Base-by-base conservation (phyloP, 1,139 yeast genomes). In the Lodderomyces margitis region DNA sequence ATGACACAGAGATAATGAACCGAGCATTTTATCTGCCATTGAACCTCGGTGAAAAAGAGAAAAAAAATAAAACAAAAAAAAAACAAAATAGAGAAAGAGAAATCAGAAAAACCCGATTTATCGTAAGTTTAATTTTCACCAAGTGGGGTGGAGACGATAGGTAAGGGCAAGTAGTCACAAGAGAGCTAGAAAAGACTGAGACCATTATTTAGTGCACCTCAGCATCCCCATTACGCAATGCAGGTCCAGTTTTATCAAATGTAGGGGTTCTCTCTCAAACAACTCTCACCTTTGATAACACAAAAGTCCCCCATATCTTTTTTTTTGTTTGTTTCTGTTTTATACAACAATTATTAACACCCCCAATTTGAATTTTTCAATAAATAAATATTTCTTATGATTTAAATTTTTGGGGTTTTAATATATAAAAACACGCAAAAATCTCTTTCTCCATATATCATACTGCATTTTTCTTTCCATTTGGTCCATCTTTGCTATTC, bases 11-110 rank as follows among this genome's bases (percentile, higher is more conserved):
- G 16, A 15, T 9, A 28, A 28, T 28, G 19, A 28, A 15, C 32
- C 32, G 32, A 28, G 32, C 32, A 28, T 9, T 15, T 8, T 8
- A 5, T 4, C 5, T 3, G 3, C 15, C 3, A 15, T 28, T 14
- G 25, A 28, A 28, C 32, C 32, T 28, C 32, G 32, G 32, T 28
- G 32, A 28, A 28, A 28, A 15, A 28, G 11, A 15, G 12, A 15
- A 28, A 15, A 7, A 28, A 14, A 27, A 14, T 15, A 28, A 15
- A 15, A 28, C 19, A 28, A 7, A 15, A 28, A 3, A 5, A n/a
- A 27, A 14, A 12, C 15, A 9, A 27, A 27, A n/a, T 14, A 21
- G 9, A 21, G 9, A 21, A 21, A 23, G 11, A 23, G 11, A 23
- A n/a, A 9, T 23, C 25, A n/a, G n/a, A n/a, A n/a, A n/a, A n/a